Percentiles rank a stretch among this genome's conserved stretches.
Conservation (phyloP, 768 basidiomycete genomes). For the Mycena pura region DNA sequence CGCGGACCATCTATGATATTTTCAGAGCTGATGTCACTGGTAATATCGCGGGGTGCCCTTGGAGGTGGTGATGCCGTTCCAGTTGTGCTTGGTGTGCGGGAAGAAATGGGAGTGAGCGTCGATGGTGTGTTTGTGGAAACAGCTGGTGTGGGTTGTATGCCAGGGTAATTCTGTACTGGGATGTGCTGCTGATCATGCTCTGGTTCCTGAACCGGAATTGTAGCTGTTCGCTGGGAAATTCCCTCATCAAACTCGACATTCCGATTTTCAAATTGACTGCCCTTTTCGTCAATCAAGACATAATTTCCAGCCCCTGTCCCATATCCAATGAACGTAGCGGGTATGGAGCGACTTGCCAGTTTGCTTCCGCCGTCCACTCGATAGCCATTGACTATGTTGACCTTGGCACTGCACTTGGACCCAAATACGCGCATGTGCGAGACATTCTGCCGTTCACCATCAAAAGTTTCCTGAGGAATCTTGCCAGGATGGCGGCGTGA, state of each 20-base stretch:
- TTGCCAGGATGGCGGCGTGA: background rate
- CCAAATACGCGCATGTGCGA: slow-evolving; percentile 31
- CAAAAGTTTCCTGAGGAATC: slow-evolving; percentile 5
- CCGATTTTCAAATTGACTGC: background rate
- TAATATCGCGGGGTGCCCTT: no score
- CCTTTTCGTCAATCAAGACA: background rate
- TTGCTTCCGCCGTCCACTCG: background rate
- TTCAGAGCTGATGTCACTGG: no score
- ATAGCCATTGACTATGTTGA: slow-evolving; percentile 7
- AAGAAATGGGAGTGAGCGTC: no score
- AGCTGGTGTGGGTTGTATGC: no score
- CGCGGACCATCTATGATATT: no score
- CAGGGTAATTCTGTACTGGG: no score
- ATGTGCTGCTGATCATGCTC: no score
- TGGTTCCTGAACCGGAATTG: no score
- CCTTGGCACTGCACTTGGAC: slow-evolving; percentile 27
- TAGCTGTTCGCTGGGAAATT: background rate
- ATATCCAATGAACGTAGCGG: background rate
- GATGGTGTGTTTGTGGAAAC: no score
- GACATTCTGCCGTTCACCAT: background rate
- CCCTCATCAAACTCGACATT: slow-evolving; percentile 8
- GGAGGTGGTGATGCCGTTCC: no score
- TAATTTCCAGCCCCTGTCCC: slow-evolving; percentile 6
- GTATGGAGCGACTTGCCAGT: background rate
- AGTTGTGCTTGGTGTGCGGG: no score